phyloP scores from a whole-genome alignment of 2,329 filamentous ascomycete species.

The Helminthosporium solani region DNA sequence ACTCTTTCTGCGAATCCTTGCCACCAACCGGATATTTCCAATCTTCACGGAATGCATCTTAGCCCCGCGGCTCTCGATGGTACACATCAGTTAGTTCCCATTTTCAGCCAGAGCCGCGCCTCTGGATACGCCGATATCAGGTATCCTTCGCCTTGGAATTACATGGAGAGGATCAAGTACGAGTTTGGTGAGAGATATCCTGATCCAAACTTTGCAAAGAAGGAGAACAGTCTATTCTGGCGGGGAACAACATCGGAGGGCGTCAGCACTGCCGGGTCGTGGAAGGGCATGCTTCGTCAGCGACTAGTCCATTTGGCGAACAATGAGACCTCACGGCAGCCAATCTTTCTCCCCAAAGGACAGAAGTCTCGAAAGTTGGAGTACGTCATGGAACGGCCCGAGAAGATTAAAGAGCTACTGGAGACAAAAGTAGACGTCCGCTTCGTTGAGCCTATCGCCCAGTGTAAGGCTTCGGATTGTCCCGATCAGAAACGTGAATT shows the following conservation, averaged over 20 bases:
- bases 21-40: slow-evolving; percentile 72
- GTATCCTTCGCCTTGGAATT: slow-evolving; percentile 66
- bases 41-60: slow-evolving; percentile 72
- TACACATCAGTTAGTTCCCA: slow-evolving; percentile 65
- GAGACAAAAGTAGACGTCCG: slow-evolving; percentile 56
- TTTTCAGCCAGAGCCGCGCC: slow-evolving; percentile 75
- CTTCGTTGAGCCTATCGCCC: slow-evolving; percentile 59
- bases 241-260: slow-evolving; percentile 64
- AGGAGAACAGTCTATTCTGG: slow-evolving; percentile 70
- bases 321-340: slow-evolving; percentile 33
- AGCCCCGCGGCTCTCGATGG: slow-evolving; percentile 63
- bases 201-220: slow-evolving; percentile 59
- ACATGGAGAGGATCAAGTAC: slow-evolving; percentile 58
- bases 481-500: slow-evolving; percentile 56
- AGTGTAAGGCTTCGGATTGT: slow-evolving; percentile 58
- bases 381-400: slow-evolving; percentile 57
- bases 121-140: slow-evolving; percentile 74
- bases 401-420: slow-evolving; percentile 56
- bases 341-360: slow-evolving; percentile 44
- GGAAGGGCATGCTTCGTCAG: slow-evolving; percentile 67
- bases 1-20: slow-evolving; percentile 66
- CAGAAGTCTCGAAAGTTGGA: slow-evolving; percentile 53
- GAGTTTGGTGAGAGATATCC: slow-evolving; percentile 53
- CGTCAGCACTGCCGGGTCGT: slow-evolving; percentile 55
- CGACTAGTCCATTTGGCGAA: slow-evolving; percentile 66